These are phyloP conservation scores for Colletotrichum australisinense DNA, from an alignment of 2,329 filamentous ascomycete genomes.

Conservation along the genomic window DNA sequence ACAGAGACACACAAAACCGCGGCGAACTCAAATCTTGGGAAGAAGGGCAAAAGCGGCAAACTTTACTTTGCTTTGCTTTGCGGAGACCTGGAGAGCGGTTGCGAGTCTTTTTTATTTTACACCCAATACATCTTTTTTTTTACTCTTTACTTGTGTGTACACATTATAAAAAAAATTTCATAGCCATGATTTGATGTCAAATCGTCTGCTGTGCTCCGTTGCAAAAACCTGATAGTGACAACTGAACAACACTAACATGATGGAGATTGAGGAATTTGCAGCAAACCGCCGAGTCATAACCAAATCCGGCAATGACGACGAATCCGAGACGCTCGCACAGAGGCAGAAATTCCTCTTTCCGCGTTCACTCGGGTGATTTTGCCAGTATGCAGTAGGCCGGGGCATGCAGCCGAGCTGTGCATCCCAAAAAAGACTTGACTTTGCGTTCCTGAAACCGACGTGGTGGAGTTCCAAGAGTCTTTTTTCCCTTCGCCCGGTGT, in stretches of 20 bases:
- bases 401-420: neutral
- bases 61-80: slow-evolving; percentile 6
- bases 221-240: neutral
- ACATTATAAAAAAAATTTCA: slow-evolving; percentile 13
- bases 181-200: slow-evolving; percentile 14
- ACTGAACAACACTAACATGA: neutral
- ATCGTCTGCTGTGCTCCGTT: slow-evolving; percentile 3
- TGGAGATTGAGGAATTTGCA: neutral
- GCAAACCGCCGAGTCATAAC: neutral
- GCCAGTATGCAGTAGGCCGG: neutral
- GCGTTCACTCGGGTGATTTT: neutral
- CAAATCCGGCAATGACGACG: neutral
- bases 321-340: neutral
- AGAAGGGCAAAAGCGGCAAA: neutral
- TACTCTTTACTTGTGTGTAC: slow-evolving; percentile 19
- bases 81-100: slow-evolving; percentile 2
- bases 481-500: neutral
- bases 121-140: slow-evolving; percentile 18
- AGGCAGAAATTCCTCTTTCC: neutral
- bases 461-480: slow-evolving; percentile 15
- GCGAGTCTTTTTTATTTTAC: neutral
- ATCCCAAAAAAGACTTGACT: neutral
- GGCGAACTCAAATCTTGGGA: neutral
- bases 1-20: slow-evolving; percentile 3
- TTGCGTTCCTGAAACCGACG: slow-evolving; percentile 20